These are phyloP conservation scores for Diaporthe ampelina DNA, from an alignment of 2,329 filamentous ascomycete species.

Conservation along the genomic window DNA sequence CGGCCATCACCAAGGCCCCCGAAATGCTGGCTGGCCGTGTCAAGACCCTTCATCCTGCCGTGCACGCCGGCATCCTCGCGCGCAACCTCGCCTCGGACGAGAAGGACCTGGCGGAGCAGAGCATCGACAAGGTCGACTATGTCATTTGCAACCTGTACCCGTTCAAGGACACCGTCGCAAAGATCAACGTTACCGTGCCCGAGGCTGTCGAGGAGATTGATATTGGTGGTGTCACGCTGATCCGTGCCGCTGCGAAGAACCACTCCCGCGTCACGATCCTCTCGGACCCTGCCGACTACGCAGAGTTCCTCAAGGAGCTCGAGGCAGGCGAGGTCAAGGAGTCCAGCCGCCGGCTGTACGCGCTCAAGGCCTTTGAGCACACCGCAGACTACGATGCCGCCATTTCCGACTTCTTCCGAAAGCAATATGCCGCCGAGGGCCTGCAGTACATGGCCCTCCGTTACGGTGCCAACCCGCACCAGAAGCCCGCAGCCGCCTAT, in stretches of 20 bases:
- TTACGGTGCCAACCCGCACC: neutral
- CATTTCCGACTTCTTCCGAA: neutral
- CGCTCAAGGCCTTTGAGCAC: slow-evolving; percentile 98
- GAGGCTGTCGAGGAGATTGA: slow-evolving; percentile 99
- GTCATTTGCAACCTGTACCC: slow-evolving; percentile 99
- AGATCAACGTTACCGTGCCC: slow-evolving; percentile 95
- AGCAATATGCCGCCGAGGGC: neutral
- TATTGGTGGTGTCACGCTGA: slow-evolving; percentile 96
- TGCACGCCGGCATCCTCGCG: slow-evolving; percentile 91
- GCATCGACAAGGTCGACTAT: slow-evolving; percentile 94
- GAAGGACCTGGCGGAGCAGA: slow-evolving; percentile 95
- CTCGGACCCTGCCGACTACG: slow-evolving; percentile 93
- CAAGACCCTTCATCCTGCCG: slow-evolving; percentile 97
- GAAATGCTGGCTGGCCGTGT: slow-evolving; percentile 90
- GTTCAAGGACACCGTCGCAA: slow-evolving; percentile 98
- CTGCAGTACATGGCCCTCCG: neutral
- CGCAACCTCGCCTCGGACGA: slow-evolving; percentile 95
- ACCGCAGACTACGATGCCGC: slow-evolving; percentile 89
- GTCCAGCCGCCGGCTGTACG: slow-evolving; percentile 87
- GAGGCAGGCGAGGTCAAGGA: slow-evolving; percentile 89
- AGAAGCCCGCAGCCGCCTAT: neutral
- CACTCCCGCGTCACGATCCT: slow-evolving; percentile 96
- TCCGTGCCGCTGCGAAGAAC: slow-evolving; percentile 98
- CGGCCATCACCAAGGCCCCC: slow-evolving; percentile 94
- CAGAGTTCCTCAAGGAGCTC: slow-evolving; percentile 92